Evolutionary conservation across 73 alveolate genomes (phyloP).

Genomic region (Paramecium pentaurelia): DNA sequence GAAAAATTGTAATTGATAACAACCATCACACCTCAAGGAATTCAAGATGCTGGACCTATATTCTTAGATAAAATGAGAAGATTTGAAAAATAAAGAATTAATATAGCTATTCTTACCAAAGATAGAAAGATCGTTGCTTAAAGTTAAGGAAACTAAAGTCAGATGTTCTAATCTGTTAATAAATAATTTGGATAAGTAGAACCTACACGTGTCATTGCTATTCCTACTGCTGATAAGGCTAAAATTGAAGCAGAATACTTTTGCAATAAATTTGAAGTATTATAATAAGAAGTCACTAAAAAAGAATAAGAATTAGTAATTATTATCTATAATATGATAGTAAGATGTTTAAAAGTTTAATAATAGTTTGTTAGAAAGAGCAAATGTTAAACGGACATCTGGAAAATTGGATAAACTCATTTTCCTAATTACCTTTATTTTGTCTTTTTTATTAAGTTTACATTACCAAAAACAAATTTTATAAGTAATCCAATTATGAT

Average conservation of each 20-base stretch:
- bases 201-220: not conserved
- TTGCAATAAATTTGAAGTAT: not conserved
- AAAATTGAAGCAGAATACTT: not conserved
- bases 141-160: not conserved
- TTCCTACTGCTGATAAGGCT: conserved; percentile 4
- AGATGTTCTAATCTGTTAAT: not conserved
- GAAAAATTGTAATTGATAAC: conserved; percentile 2
- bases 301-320: not conserved
- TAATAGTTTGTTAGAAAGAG: not conserved
- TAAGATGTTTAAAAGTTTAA: not conserved
- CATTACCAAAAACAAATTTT: not conserved
- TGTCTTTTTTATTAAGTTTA: not conserved
- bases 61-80: not conserved
- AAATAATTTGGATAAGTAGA: not conserved
- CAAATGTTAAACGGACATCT: not conserved
- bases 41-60: not conserved
- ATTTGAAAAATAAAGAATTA: not conserved
- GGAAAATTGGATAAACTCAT: not conserved
- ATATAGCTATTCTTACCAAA: not conserved
- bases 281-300: not conserved
- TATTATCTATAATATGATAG: not conserved
- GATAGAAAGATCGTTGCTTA: not conserved
- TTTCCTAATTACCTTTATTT: not conserved
- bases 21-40: not conserved
- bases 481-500: not conserved